phyloP scores from a whole-genome alignment of 768 basidiomycete genomes.

The Dioszegia aurantiaca region DNA sequence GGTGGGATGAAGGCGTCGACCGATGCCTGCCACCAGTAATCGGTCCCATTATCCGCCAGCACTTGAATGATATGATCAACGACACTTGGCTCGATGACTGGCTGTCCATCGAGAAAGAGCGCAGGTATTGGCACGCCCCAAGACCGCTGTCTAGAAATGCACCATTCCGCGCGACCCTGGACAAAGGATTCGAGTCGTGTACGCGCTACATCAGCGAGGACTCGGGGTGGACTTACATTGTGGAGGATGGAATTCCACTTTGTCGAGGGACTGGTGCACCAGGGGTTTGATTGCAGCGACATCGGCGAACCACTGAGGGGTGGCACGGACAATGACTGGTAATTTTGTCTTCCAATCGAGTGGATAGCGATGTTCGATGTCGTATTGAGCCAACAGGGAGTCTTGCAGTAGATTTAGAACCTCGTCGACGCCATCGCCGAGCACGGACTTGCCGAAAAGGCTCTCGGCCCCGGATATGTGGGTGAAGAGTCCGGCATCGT shows the following conservation, averaged over 20 bases:
- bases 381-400: slow-evolving; percentile 64
- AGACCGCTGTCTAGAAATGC: slow-evolving; percentile 92
- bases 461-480: slow-evolving; percentile 54
- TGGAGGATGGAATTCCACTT: slow-evolving; percentile 72
- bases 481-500: slow-evolving; percentile 70
- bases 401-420: slow-evolving; percentile 64
- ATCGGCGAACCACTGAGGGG: slow-evolving; percentile 97
- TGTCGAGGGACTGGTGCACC: slow-evolving; percentile 66
- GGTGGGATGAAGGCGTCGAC: slow-evolving; percentile 80
- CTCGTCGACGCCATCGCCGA: slow-evolving; percentile 67
- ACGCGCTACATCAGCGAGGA: slow-evolving; percentile 61
- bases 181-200: slow-evolving; percentile 86
- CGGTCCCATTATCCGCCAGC: slow-evolving; percentile 68
- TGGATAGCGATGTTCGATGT: slow-evolving; percentile 82
- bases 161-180: slow-evolving; percentile 90
- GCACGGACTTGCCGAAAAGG: slow-evolving; percentile 68
- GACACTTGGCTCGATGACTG: slow-evolving; percentile 64
- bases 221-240: slow-evolving; percentile 59
- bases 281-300: slow-evolving; percentile 75
- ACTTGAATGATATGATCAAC: slow-evolving; percentile 73
- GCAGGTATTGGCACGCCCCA: slow-evolving; percentile 98
- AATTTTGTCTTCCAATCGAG: slow-evolving; percentile 95
- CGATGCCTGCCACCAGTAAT: slow-evolving; percentile 89
- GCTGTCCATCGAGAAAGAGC: slow-evolving; percentile 65
- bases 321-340: slow-evolving; percentile 86